phyloP scores from a whole-genome alignment of 1,284 basidiomycete genomes.

The Trametes versicolor region DNA sequence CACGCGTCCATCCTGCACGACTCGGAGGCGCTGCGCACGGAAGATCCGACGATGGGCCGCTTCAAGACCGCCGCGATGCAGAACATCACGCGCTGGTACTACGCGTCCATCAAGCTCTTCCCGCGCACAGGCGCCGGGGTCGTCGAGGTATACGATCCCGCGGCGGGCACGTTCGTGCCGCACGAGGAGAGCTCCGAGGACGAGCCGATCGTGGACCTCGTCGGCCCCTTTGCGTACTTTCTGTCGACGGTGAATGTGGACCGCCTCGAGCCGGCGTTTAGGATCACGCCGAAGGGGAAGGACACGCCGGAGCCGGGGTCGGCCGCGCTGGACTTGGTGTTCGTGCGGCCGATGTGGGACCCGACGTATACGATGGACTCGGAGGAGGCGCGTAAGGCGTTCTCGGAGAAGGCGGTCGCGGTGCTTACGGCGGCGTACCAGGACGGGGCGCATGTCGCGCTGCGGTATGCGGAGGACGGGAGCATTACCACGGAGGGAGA shows the following conservation, averaged over 20 bases:
- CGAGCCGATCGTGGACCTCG: conserved; percentile 54
- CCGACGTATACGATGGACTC: conserved; percentile 57
- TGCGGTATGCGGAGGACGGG: conserved; percentile 66
- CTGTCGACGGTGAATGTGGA: conserved; percentile 84
- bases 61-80: conserved; percentile 86
- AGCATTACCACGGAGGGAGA: conserved; percentile 50
- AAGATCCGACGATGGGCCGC: conserved; percentile 82
- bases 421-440: conserved; percentile 77
- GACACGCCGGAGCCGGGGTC: conserved; percentile 46
- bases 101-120: conserved; percentile 66
- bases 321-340: conserved; percentile 76
- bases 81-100: conserved; percentile 82
- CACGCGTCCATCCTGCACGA: conserved; percentile 89
- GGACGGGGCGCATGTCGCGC: conserved; percentile 73
- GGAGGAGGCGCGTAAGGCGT: conserved; percentile 52
- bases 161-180: conserved; percentile 58
- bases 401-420: conserved; percentile 57
- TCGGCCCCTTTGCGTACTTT: conserved; percentile 90
- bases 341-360: conserved; percentile 85
- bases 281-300: conserved; percentile 70
- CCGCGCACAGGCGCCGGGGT: conserved; percentile 50
- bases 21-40: conserved; percentile 77
- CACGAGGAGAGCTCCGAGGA: conserved; percentile 42
- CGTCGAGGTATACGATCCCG: conserved; percentile 71
- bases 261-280: conserved; percentile 84